Base-by-base conservation (phyloP, 768 basidiomycete species). In the Rhodotorula kratochvilovae region DNA sequence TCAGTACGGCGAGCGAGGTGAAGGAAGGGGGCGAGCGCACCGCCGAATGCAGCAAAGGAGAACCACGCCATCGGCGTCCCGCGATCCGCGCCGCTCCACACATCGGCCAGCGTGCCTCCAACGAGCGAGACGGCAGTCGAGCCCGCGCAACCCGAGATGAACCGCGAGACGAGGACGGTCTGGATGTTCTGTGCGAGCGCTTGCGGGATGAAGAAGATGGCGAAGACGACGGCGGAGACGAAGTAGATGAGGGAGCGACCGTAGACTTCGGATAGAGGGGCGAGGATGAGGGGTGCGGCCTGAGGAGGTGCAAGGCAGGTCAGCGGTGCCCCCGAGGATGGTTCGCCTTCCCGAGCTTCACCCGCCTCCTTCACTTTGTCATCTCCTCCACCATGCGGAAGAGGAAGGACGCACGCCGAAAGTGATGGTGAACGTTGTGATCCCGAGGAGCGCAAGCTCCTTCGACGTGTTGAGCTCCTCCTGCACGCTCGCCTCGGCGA, bases 31-130 rank as follows among this genome's bases (percentile, higher is more conserved):
- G 35, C 3, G 53, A 39, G 17, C 58, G 42, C n/a, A 59, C 58
- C 36, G 15, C 84, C 84, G 17, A 91, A 77, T 0, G 87, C 88
- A 0, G 83, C 81, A 10, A 87, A 75, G 0, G 89, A 82, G 78
- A 90, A 94, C 2, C 89, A 77, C 0, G 88, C 83, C 89, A 92
- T 91, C 0, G 90, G 90, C 2, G 88, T n/a, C 1, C 73, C 80
- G 57, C 72, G 76, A 62, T 81, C 78, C 33, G 72, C 58, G 3
- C 78, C 77, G 0, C 67, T 33, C 74, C 78, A 83, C 16, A 82
- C 79, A 65, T 82, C 82, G 1, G 80, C 77, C 23, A 83, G 73
- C 1, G 80, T 82, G 0, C 82, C 82, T 1, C 81, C 82, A 6
- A 82, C 82, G 42, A 83, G 64, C 2, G 66, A 65, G 15, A 66